Evolutionary conservation across 129 eudicot genomes (phyloP), one percentile per base, ranked within the genome.

Genomic region (Pittosporum tobira): DNA sequence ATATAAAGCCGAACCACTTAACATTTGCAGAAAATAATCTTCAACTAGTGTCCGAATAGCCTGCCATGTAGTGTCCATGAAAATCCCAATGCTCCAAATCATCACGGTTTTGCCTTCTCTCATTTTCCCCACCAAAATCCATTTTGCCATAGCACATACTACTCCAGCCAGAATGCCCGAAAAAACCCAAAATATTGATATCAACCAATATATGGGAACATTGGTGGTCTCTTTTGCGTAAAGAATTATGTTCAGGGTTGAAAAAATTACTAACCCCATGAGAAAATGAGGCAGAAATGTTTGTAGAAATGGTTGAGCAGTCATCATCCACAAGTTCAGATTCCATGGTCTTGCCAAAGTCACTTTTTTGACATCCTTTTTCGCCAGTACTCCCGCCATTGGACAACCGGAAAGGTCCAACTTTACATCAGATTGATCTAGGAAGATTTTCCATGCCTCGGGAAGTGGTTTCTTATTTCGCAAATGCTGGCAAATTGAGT

Each of bases 361-460:
- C 43, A 87, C 81, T 65, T 65, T 30, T 21, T 57, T 34, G 15
- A 67, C 28, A 36, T 55, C 64, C 37, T 74, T 66, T 62, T 69
- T 68, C 23, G 59, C 78, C 6, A 59, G 51, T 18, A 57, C 24
- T 57, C 80, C 67, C 22, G 93, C 88, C 75, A 87, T 63, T 0
- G 95, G 93, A 70, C 95, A 87, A 19, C 95, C 88, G 0, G 93
- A 82, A 29, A 87, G 93, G 75, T 87, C 93, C 3, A 87, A 81
- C 77, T 83, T 87, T 54, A 87, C 95, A 40, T 87, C 95, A 1
- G 95, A 82, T 59, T 87, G 85, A 59, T 87, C 85, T 44, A 87
- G 66, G 71, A 87, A 87, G 46, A 63, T 69, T 59, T 79, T 80
- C 95, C 95, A 87, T n/a, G 93, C 70, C 61, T 77, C 79, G 0